Percentiles rank a stretch among this genome's conserved stretches.
These are phyloP conservation scores for Corynascus novoguineensis DNA, from an alignment of 495 filamentous ascomycete species.

Conservation along the genomic window DNA sequence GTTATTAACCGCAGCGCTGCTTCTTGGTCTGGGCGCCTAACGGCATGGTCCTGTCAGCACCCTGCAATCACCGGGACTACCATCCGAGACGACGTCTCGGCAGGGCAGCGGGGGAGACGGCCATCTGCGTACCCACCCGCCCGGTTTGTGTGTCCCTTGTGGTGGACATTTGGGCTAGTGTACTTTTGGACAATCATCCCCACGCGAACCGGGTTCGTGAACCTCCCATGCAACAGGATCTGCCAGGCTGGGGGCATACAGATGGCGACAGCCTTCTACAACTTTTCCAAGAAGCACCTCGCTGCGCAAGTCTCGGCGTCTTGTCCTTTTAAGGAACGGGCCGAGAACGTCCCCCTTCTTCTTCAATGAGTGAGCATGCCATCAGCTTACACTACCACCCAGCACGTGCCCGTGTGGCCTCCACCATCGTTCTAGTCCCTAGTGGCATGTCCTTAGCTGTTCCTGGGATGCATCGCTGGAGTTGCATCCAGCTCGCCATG, in stretches of 20 bases:
- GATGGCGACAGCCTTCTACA: neutral
- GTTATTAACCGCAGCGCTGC: conserved; percentile 7
- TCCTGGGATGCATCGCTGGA: conserved; percentile 17
- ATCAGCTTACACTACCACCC: neutral
- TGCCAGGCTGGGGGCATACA: neutral
- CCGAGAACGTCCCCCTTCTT: neutral
- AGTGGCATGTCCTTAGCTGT: conserved; percentile 13
- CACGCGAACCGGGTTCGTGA: neutral
- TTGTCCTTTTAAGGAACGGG: neutral
- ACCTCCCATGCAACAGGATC: neutral
- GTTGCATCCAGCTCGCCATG: conserved; percentile 27
- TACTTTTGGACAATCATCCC: no score
- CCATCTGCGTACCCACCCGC: neutral
- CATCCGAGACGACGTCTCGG: conserved; percentile 2
- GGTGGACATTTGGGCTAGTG: no score
- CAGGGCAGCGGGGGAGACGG: neutral
- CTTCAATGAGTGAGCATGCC: neutral
- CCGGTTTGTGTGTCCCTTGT: neutral
- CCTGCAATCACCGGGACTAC: conserved; percentile 19
- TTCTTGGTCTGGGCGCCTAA: neutral
- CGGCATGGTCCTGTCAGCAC: conserved; percentile 1
- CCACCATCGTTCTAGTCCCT: conserved; percentile 1
- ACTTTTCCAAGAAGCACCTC: neutral
- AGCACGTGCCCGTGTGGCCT: conserved; percentile 3
- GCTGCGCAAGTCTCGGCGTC: neutral